Conservation (phyloP, 768 basidiomycete genomes). For the Leccinum rimulosum region DNA sequence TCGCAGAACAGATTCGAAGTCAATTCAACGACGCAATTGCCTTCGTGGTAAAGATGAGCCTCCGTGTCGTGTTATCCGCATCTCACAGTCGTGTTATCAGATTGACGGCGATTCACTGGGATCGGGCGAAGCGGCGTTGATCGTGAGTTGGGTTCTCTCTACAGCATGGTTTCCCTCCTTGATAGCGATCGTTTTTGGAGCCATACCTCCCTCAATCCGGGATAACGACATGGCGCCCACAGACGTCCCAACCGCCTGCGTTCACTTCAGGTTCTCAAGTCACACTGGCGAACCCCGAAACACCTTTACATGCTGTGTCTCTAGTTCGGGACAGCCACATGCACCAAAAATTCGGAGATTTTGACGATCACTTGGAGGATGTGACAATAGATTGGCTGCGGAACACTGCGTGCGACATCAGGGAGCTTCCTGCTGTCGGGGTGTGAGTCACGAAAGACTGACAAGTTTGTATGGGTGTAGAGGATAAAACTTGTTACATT, state of each 20-base stretch:
- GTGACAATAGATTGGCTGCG: conserved; percentile 51
- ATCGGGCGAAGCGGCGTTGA: conserved; percentile 48
- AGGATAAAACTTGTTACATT: background rate
- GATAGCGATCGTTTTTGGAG: conserved; percentile 31
- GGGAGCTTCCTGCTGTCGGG: conserved; percentile 12
- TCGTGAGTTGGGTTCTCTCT: conserved; percentile 42
- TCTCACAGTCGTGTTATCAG: conserved; percentile 32
- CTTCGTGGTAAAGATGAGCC: conserved; percentile 53
- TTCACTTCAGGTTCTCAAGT: conserved; percentile 48
- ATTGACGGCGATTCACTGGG: conserved; percentile 61
- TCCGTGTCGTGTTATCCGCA: background rate
- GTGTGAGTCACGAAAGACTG: background rate
- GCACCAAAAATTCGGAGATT: conserved; percentile 68
- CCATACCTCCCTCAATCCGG: conserved; percentile 47
- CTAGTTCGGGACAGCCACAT: conserved; percentile 49
- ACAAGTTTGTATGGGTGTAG: background rate
- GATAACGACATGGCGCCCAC: conserved; percentile 48
- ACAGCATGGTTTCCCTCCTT: background rate
- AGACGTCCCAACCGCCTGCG: conserved; percentile 34
- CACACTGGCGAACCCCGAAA: conserved; percentile 43
- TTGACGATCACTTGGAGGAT: conserved; percentile 81
- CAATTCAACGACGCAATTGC: conserved; percentile 62
- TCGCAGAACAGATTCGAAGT: conserved; percentile 53
- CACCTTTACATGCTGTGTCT: conserved; percentile 46
- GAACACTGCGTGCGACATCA: conserved; percentile 35